phyloP scores from a whole-genome alignment of 1,284 basidiomycete genomes.

The Apiotrichum sp. region DNA sequence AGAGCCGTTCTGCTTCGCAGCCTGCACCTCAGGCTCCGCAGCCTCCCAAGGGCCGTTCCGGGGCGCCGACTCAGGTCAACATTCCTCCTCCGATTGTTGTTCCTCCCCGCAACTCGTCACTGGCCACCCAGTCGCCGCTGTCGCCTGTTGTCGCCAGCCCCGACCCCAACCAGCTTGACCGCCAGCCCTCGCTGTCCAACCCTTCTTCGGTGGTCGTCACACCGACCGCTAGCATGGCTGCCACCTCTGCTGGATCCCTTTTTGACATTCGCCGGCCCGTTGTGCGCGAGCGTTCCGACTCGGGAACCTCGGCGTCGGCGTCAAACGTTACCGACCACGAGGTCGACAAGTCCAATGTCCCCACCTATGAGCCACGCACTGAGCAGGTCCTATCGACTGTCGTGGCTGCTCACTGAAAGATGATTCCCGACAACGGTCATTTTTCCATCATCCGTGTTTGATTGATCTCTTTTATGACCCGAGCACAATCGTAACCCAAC shows the following conservation, averaged over 20 bases:
- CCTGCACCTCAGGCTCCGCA: background rate
- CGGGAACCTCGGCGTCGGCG: conserved; percentile 1
- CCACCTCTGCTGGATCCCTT: conserved; percentile 11
- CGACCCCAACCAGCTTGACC: background rate
- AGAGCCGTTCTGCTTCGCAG: too few species aligned
- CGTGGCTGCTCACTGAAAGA: conserved; percentile 1
- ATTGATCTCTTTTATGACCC: background rate
- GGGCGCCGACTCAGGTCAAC: background rate
- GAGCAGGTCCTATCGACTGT: background rate
- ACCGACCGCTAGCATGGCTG: conserved; percentile 14
- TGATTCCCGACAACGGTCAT: too few species aligned
- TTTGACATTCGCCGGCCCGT: conserved; percentile 9
- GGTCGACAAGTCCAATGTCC: background rate
- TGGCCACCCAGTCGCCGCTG: background rate
- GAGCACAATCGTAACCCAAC: background rate
- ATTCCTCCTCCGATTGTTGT: conserved; percentile 13
- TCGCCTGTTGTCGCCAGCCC: background rate
- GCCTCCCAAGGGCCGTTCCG: background rate
- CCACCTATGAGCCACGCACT: background rate
- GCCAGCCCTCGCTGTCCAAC: conserved; percentile 9
- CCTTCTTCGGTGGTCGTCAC: conserved; percentile 16
- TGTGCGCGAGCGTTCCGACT: conserved; percentile 14
- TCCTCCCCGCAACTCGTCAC: conserved; percentile 13
- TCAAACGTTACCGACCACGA: conserved; percentile 6
- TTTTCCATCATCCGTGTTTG: background rate